A percentile compares a stretch with the other conserved stretches of the same genome.
phyloP scores from a whole-genome alignment of 2,329 filamentous ascomycete genomes.

The Lasiodiplodia sp. region DNA sequence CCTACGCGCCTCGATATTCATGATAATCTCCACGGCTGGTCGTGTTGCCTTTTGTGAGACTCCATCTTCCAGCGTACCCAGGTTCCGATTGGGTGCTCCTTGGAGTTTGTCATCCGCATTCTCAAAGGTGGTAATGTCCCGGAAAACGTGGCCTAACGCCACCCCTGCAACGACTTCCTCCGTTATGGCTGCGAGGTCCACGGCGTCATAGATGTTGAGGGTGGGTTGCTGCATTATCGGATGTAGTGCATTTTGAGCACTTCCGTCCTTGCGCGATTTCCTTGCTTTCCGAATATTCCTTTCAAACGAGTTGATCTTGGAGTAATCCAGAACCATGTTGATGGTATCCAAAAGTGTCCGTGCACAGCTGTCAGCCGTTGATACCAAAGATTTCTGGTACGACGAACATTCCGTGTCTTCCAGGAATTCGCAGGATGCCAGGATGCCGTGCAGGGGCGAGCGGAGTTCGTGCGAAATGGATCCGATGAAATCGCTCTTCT shows the following conservation, averaged over 20 bases:
- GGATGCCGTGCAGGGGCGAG: constrained; percentile 49
- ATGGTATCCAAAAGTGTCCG: constrained; percentile 60
- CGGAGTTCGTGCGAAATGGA: constrained; percentile 62
- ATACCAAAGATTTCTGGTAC: constrained; percentile 53
- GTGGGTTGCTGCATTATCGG: constrained; percentile 36
- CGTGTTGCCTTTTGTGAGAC: neutral
- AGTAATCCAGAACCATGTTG: constrained; percentile 53
- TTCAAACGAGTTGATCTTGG: constrained; percentile 54
- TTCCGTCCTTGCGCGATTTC: constrained; percentile 35
- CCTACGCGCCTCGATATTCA: constrained; percentile 51
- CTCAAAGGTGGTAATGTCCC: constrained; percentile 33
- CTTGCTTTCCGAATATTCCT: constrained; percentile 38
- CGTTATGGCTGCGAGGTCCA: constrained; percentile 55
- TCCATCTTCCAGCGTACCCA: neutral
- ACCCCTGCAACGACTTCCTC: constrained; percentile 65
- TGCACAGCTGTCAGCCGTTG: constrained; percentile 59
- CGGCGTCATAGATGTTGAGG: constrained; percentile 43
- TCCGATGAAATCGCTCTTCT: constrained; percentile 61
- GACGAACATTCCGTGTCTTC: constrained; percentile 52
- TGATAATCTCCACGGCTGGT: constrained; percentile 49
- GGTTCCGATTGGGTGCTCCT: neutral
- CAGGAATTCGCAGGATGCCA: constrained; percentile 59
- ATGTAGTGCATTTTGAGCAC: constrained; percentile 32
- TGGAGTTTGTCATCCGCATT: neutral
- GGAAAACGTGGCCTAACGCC: constrained; percentile 57